These are phyloP conservation scores for Deinandra increscens DNA, from an alignment of 129 eudicot species.

Conservation along the genomic window DNA sequence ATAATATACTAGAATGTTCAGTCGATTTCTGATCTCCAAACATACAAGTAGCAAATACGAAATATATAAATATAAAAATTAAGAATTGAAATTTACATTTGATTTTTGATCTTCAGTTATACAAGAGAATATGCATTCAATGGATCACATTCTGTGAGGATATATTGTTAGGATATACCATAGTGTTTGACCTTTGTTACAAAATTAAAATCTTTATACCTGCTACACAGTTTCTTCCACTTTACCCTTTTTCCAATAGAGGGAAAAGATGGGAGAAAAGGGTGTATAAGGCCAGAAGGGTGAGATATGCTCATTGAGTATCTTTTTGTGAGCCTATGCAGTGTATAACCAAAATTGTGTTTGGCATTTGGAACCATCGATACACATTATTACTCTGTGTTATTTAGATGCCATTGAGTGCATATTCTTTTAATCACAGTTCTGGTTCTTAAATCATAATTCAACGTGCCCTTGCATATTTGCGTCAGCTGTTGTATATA, in stretches of 20 bases:
- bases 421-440: not conserved
- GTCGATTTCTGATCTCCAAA: not conserved
- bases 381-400: not conserved
- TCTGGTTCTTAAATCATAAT: not conserved
- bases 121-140: not conserved
- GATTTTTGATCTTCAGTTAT: not conserved
- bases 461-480: not conserved
- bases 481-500: not conserved
- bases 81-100: not conserved
- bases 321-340: conserved; percentile 7
- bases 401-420: not conserved
- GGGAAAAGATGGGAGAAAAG: conserved; percentile 4
- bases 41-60: not conserved
- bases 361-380: not conserved
- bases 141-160: not conserved
- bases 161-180: not conserved
- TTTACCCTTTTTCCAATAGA: not conserved
- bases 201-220: not conserved
- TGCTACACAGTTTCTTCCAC: not conserved
- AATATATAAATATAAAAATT: not conserved
- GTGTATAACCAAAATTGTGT: not conserved
- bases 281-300: conserved; percentile 10
- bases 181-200: not conserved
- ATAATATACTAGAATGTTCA: not conserved
- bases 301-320: not conserved